Evolutionary conservation across 2,329 filamentous ascomycete genomes (phyloP), one percentile per base, ranked within the genome.

Genomic region (Beauveria medogensis): DNA sequence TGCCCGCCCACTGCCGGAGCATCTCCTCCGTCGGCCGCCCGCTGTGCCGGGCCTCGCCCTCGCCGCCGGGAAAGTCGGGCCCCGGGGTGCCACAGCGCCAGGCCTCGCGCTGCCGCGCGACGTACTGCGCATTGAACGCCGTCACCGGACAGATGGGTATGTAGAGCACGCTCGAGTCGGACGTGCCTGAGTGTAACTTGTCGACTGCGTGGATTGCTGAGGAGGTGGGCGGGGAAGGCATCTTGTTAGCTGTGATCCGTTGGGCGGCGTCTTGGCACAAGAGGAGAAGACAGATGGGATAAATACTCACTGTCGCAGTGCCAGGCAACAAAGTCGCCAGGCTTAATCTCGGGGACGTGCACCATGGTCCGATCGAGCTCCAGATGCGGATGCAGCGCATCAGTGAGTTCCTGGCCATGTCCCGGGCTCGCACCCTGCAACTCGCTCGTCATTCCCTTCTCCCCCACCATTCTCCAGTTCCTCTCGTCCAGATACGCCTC

Each of bases 71-170:
- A 69, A 91, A 91, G 66, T 91, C 88, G 34, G 86, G 87, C 0
- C 81, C 83, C 0, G 87, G 87, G 0, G 80, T 83, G 5, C 91
- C 92, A 0, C 77, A 70, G 3, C 88, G 72, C 66, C 94, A 94
- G 0, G 84, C 82, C n/a, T 84, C 78, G 22, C 88, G 82, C 75
- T 96, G 91, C 18, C 83, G 80, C 1, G 75, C 79, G 1, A 93
- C 77, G 69, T 92, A 94, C 24, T 82, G 74, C 0, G 88, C 86
- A 67, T 94, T 96, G 44, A 79, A 75, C 58, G 87, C 83, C 0
- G 91, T 96, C 34, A 91, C 80, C 0, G 92, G 92, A 59, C 90
- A 94, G 0, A 90, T 87, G 0, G 92, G 92, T 60, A 97, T 96
- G 69, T 97, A 97, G 63, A 97, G 69, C 0, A 96, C 92, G 66